A percentile compares a stretch with the other conserved stretches of the same genome.
Evolutionary conservation across 1,284 basidiomycete genomes (phyloP).

Genomic region (Cryptococcus sp.): DNA sequence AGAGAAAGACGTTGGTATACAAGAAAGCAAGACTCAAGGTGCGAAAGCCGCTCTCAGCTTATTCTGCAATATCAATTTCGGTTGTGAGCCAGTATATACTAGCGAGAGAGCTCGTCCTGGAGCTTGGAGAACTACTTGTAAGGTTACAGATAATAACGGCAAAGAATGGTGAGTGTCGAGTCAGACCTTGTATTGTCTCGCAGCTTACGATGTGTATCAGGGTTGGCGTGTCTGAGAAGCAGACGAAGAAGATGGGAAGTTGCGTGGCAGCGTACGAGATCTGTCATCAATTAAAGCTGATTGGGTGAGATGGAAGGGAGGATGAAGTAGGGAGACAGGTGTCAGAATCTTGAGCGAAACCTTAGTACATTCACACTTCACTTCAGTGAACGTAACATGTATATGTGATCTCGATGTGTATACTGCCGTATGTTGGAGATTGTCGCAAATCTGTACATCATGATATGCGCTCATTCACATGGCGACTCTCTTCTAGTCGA

Average conservation of each 20-base stretch:
- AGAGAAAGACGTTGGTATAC: slow-evolving; percentile 2
- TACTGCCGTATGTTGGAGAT: neutral
- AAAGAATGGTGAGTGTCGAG: slow-evolving; percentile 11
- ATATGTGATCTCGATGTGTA: neutral
- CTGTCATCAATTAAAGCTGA: slow-evolving; percentile 12
- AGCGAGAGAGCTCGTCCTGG: neutral
- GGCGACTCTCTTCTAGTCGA: neutral
- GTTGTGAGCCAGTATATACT: neutral
- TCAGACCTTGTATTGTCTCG: neutral
- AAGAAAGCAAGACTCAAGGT: slow-evolving; percentile 11
- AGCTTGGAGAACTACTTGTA: slow-evolving; percentile 7
- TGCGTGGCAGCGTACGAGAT: slow-evolving; percentile 23
- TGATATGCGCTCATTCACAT: neutral
- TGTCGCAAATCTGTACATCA: neutral
- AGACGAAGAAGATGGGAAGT: slow-evolving; percentile 22
- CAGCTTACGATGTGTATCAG: slow-evolving; percentile 1
- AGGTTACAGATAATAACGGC: slow-evolving; percentile 7
- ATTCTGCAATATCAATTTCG: neutral
- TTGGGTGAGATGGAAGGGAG: slow-evolving; percentile 30
- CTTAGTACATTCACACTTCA: neutral
- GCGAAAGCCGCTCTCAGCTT: slow-evolving; percentile 5
- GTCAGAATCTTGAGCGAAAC: neutral
- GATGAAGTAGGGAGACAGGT: too few species aligned
- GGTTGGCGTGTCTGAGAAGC: slow-evolving; percentile 13
- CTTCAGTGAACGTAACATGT: neutral